Percentiles rank a stretch among this genome's conserved stretches.
Conservation (phyloP, 1,139 yeast genomes). For the Pichia norvegensis region DNA sequence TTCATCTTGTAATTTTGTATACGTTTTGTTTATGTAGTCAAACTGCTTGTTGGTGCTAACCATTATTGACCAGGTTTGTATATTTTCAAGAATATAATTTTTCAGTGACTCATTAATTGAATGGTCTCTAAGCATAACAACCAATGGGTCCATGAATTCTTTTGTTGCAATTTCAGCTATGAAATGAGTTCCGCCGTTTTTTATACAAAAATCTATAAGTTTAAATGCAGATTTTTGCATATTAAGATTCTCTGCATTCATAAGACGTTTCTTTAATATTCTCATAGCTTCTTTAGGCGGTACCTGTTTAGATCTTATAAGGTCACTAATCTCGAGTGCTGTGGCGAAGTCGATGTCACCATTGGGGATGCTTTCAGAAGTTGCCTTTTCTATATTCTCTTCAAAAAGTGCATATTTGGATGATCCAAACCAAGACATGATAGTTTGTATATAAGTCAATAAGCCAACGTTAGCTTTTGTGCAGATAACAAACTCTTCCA, state of each 20-base stretch:
- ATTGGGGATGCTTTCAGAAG: conserved; percentile 82
- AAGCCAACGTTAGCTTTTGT: background rate
- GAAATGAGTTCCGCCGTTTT: conserved; percentile 88
- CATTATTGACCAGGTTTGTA: conserved; percentile 73
- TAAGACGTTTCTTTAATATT: conserved; percentile 64
- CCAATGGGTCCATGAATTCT: conserved; percentile 76
- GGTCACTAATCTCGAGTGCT: conserved; percentile 83
- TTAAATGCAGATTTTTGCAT: conserved; percentile 67
- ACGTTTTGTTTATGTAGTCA: conserved; percentile 55
- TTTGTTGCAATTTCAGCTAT: conserved; percentile 70
- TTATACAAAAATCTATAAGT: conserved; percentile 77
- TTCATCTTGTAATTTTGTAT: conserved; percentile 50
- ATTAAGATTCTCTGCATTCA: conserved; percentile 58
- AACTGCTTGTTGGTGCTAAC: conserved; percentile 65
- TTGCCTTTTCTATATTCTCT: conserved; percentile 63
- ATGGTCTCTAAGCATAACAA: conserved; percentile 32
- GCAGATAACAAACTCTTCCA: no score
- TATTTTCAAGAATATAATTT: conserved; percentile 48
- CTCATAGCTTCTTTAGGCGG: conserved; percentile 82
- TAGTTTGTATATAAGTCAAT: background rate
- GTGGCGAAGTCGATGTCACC: conserved; percentile 80
- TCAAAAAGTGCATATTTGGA: conserved; percentile 45
- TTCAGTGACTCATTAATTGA: conserved; percentile 51
- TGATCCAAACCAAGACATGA: conserved; percentile 59
- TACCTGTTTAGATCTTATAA: conserved; percentile 77